Evolutionary conservation across 768 basidiomycete species (phyloP).

Genomic region (Suillus spraguei): DNA sequence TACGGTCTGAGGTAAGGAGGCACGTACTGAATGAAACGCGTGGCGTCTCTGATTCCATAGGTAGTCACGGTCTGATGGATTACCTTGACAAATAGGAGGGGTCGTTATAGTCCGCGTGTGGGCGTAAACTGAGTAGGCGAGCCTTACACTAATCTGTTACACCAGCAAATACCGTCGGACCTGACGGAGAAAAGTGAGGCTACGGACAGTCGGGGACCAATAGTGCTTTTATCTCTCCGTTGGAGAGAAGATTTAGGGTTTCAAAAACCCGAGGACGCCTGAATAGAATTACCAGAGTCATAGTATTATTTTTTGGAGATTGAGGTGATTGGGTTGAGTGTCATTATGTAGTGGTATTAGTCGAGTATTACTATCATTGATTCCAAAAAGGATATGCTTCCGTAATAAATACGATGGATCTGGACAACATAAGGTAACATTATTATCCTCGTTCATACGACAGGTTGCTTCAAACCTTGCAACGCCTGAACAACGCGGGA

Average conservation of each 20-base stretch:
- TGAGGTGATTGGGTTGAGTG: neutral
- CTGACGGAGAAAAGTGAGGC: constrained; percentile 1
- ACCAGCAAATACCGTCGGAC: neutral
- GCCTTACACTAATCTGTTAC: neutral
- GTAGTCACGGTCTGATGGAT: neutral
- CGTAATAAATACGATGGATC: constrained; percentile 9
- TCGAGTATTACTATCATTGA: constrained; percentile 11
- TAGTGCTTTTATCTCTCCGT: constrained; percentile 1
- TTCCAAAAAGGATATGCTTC: constrained; percentile 14
- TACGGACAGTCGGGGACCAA: neutral
- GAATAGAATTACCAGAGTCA: constrained; percentile 11
- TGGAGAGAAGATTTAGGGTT: neutral
- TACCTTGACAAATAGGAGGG: neutral
- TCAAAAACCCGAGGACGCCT: constrained; percentile 3
- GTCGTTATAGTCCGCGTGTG: neutral
- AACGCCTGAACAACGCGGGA: constrained; percentile 19
- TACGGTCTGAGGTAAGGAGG: constrained; percentile 10
- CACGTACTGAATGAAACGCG: constrained; percentile 78
- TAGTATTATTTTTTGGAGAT: constrained; percentile 9
- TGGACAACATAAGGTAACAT: constrained; percentile 1
- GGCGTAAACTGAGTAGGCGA: neutral
- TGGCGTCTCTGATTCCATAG: constrained; percentile 51
- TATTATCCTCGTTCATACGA: constrained; percentile 18
- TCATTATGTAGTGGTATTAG: constrained; percentile 10
- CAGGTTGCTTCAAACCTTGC: constrained; percentile 16